phyloP scores from a whole-genome alignment of 2,329 filamentous ascomycete genomes.

The Teratosphaeriaceae sp. region DNA sequence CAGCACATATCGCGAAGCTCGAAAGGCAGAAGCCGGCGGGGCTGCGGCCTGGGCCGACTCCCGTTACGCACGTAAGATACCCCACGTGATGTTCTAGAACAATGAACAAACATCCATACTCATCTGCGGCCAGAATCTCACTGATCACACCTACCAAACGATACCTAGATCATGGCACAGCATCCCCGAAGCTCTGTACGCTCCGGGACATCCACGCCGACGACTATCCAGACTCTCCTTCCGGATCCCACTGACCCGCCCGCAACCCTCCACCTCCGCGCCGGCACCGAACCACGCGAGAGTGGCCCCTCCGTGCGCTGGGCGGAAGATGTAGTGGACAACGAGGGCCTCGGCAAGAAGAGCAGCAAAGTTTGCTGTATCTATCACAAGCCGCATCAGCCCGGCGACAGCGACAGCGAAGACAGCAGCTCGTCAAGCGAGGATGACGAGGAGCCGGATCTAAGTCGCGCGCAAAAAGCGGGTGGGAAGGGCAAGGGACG shows the following conservation, averaged over 20 bases:
- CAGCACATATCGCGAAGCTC: too few relatives aligned
- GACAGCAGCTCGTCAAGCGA: constrained; percentile 51
- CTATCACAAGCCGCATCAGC: constrained; percentile 77
- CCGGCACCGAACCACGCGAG: constrained; percentile 18
- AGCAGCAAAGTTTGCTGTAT: constrained; percentile 99
- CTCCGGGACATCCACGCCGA: not conserved
- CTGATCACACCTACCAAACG: not conserved
- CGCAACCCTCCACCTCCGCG: constrained; percentile 35
- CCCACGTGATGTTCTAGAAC: not conserved
- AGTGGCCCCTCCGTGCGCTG: constrained; percentile 68
- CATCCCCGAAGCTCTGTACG: not conserved
- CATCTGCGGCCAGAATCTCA: too few relatives aligned
- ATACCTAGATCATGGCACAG: not conserved
- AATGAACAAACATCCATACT: not conserved
- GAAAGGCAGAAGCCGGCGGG: not conserved
- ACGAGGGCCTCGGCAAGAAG: constrained; percentile 90
- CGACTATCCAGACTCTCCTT: not conserved
- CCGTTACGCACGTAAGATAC: not conserved
- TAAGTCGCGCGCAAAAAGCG: constrained; percentile 40
- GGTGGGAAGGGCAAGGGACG: constrained; percentile 30
- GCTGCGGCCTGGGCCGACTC: not conserved
- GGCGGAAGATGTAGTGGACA: constrained; percentile 90
- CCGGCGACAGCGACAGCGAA: constrained; percentile 72
- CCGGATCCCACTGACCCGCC: constrained; percentile 14
- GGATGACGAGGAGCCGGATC: constrained; percentile 48